Conservation (phyloP, 177 flowering plant genomes). For the Vitis hybrid region DNA sequence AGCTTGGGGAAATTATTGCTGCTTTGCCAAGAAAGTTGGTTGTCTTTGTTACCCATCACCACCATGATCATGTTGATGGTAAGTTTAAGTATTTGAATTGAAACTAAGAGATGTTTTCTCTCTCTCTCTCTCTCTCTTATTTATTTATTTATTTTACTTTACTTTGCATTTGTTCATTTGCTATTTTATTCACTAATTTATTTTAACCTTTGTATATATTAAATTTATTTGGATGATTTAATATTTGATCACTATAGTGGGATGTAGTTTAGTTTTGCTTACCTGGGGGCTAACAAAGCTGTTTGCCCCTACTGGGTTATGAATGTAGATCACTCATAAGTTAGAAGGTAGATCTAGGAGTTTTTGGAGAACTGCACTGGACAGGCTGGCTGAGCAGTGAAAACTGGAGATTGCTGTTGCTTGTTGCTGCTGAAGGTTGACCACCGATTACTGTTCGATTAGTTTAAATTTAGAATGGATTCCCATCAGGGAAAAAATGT, state of each 20-base stretch:
- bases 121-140: too few species aligned
- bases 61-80: slow-evolving; percentile 93
- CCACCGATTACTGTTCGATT: not conserved
- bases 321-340: not conserved
- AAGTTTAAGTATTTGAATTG: slow-evolving; percentile 20
- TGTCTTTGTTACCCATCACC: slow-evolving; percentile 96
- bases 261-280: too few species aligned
- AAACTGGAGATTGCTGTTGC: not conserved
- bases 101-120: not conserved
- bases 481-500: too few species aligned
- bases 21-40: slow-evolving; percentile 80
- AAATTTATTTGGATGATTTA: not conserved
- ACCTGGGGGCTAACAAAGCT: too few species aligned
- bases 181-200: too few species aligned
- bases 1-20: slow-evolving; percentile 69
- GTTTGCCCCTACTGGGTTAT: too few species aligned
- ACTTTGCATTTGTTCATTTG: not conserved
- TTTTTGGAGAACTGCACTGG: not conserved
- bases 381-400: not conserved
- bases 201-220: too few species aligned
- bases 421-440: not conserved
- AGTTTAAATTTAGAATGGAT: too few species aligned
- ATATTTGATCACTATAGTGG: not conserved
- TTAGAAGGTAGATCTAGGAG: not conserved
- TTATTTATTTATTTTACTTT: not conserved